phyloP scores from a whole-genome alignment of 306 rosid species.

The Trifolium dubium region DNA sequence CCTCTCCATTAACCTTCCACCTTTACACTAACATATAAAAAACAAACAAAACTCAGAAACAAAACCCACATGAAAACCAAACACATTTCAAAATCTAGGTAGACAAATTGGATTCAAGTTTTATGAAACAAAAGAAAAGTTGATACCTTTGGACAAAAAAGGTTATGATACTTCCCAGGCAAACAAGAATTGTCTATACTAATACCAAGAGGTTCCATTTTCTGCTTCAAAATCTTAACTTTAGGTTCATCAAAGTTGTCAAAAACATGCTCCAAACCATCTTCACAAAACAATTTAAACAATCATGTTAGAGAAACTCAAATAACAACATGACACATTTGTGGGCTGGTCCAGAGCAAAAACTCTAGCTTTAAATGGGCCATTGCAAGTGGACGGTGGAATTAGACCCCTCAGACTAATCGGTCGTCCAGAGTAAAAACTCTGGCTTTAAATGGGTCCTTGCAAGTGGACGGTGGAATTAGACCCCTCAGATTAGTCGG shows the following conservation, averaged over 20 bases:
- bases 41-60: slow-evolving; percentile 37
- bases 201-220: slow-evolving; percentile 71
- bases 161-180: slow-evolving; percentile 66
- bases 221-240: slow-evolving; percentile 63
- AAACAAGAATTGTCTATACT: slow-evolving; percentile 54
- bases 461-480: too few relatives aligned
- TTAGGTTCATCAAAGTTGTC: slow-evolving; percentile 41
- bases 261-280: slow-evolving; percentile 42
- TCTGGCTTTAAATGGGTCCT: too few relatives aligned
- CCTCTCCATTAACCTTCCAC: slow-evolving; percentile 76
- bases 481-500: too few relatives aligned
- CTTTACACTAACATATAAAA: slow-evolving; percentile 65
- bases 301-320: slow-evolving; percentile 30
- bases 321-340: not conserved
- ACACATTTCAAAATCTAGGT: not conserved
- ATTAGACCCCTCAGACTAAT: too few relatives aligned
- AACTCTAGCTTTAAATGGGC: too few relatives aligned
- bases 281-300: slow-evolving; percentile 44
- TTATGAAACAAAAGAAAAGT: not conserved
- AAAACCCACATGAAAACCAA: slow-evolving; percentile 7
- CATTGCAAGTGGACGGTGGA: too few relatives aligned
- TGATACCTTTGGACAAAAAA: slow-evolving; percentile 80
- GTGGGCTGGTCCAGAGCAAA: not conserved
- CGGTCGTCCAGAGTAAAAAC: too few relatives aligned
- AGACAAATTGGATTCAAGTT: slow-evolving; percentile 13